These are phyloP conservation scores for Cercospora nicotianae DNA, from an alignment of 2,329 filamentous ascomycete species.

Conservation along the genomic window DNA sequence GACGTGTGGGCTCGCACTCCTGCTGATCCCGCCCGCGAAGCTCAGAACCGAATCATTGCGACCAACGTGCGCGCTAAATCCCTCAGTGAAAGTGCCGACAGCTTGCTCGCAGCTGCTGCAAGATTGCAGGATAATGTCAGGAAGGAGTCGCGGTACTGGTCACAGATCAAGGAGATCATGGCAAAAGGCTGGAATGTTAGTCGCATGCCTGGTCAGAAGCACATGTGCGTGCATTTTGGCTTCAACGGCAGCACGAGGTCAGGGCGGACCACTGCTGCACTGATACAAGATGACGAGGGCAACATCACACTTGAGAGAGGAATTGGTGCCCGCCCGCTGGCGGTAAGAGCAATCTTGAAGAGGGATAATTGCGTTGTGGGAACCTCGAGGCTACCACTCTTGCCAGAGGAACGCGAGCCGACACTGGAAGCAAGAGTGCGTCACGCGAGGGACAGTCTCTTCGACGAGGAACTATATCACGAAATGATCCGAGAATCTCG, in stretches of 20 bases:
- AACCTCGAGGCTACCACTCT: constrained; percentile 43
- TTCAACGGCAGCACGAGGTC: constrained; percentile 70
- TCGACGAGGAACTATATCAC: constrained; percentile 84
- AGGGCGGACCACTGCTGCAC: constrained; percentile 74
- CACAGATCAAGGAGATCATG: constrained; percentile 76
- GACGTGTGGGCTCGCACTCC: constrained; percentile 58
- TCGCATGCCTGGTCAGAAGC: constrained; percentile 53
- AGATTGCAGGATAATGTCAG: constrained; percentile 75
- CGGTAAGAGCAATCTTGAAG: constrained; percentile 67
- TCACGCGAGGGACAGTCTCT: constrained; percentile 74
- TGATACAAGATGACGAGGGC: constrained; percentile 73
- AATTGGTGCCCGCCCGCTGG: constrained; percentile 55
- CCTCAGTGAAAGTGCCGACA: constrained; percentile 71
- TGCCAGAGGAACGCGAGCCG: constrained; percentile 51
- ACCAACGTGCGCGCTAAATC: constrained; percentile 76
- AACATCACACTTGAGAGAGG: constrained; percentile 71
- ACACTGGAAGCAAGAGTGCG: constrained; percentile 68
- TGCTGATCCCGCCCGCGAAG: constrained; percentile 52
- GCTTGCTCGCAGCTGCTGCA: constrained; percentile 68
- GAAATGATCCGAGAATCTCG: constrained; percentile 83
- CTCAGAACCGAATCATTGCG: constrained; percentile 49
- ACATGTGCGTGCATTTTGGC: constrained; percentile 81
- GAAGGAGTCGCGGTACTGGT: constrained; percentile 85
- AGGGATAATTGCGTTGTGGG: constrained; percentile 61
- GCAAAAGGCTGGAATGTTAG: constrained; percentile 85